Conservation (phyloP, 2,329 filamentous ascomycete genomes). For the Exophiala viscosa region DNA sequence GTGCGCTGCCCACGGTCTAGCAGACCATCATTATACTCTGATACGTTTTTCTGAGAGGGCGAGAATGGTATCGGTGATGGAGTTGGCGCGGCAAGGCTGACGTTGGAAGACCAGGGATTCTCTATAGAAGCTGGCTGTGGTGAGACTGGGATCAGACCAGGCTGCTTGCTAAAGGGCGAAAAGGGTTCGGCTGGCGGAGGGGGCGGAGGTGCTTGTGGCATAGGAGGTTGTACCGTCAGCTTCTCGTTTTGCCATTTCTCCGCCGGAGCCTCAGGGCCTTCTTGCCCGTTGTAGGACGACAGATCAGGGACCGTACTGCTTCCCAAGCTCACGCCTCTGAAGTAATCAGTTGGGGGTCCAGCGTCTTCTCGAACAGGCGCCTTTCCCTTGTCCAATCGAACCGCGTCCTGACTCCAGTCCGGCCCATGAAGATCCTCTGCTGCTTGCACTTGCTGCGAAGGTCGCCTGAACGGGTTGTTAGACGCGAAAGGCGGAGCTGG, state of each 20-base stretch:
- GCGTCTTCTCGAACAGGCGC: conserved; percentile 9
- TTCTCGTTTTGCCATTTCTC: conserved; percentile 4
- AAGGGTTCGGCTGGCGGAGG: conserved; percentile 15
- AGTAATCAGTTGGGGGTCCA: background rate
- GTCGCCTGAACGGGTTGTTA: conserved; percentile 29
- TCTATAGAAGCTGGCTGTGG: conserved; percentile 12
- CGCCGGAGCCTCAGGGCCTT: conserved; percentile 1
- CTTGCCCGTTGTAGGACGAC: conserved; percentile 5
- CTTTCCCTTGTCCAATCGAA: conserved; percentile 14
- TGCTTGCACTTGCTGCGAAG: conserved; percentile 5
- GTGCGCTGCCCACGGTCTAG: conserved; percentile 22
- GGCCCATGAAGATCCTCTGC: background rate
- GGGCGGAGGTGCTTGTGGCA: conserved; percentile 21
- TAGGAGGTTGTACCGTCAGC: conserved; percentile 10
- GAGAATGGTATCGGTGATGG: conserved; percentile 22
- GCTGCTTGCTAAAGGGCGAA: conserved; percentile 21
- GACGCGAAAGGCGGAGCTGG: conserved; percentile 18
- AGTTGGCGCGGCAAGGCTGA: conserved; percentile 7
- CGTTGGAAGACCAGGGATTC: conserved; percentile 24
- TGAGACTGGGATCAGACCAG: conserved; percentile 18
- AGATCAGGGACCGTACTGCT: background rate
- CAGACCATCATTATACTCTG: conserved; percentile 21
- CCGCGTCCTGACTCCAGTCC: conserved; percentile 6
- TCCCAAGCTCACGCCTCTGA: conserved; percentile 7
- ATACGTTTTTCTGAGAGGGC: conserved; percentile 21